phyloP scores from a whole-genome alignment of 441 rosid genomes.

The Dalechampia spathulata region DNA sequence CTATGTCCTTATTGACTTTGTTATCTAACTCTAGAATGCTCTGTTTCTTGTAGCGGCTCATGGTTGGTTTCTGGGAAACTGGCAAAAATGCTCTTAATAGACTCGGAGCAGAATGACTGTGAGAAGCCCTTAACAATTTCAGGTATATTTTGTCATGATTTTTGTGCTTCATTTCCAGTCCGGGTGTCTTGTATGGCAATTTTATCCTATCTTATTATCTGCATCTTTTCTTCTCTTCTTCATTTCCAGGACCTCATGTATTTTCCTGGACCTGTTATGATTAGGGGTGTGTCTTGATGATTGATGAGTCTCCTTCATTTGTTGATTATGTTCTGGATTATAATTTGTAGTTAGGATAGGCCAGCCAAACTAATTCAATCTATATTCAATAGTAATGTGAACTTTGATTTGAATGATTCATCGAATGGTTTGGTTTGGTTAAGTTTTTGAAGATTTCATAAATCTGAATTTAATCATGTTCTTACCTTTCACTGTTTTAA shows the following conservation, averaged over 20 bases:
- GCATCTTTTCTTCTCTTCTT: too few species aligned
- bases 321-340: neutral
- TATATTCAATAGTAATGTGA: too few species aligned
- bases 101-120: conserved; percentile 67
- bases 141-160: conserved; percentile 41
- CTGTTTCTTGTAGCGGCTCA: conserved; percentile 39
- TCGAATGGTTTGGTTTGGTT: too few species aligned
- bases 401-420: neutral
- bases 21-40: conserved; percentile 5
- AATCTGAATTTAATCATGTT: too few species aligned
- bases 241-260: too few species aligned
- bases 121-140: conserved; percentile 67
- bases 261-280: neutral
- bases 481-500: too few species aligned
- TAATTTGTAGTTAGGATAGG: neutral
- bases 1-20: neutral
- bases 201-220: too few species aligned
- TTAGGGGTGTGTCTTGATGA: neutral
- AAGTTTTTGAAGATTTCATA: too few species aligned
- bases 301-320: neutral
- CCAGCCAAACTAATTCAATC: neutral
- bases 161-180: conserved; percentile 2
- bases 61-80: conserved; percentile 87
- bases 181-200: conserved; percentile 1
- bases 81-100: conserved; percentile 80